These are phyloP conservation scores for Pittosporum tobira DNA, from an alignment of 129 eudicot species.

Conservation along the genomic window DNA sequence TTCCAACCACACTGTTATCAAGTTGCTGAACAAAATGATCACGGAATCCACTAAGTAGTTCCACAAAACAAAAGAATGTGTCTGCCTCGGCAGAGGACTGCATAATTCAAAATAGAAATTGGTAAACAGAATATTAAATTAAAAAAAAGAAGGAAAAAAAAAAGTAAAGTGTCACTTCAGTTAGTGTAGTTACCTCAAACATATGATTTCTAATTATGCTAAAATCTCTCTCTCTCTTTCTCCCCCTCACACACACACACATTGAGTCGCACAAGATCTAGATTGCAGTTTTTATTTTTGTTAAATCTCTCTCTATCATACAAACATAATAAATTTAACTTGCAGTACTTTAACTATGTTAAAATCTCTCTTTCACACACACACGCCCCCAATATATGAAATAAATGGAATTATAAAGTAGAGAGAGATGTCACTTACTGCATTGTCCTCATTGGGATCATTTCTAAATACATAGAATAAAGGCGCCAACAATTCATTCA, in stretches of 20 bases:
- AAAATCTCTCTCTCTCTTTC: neutral
- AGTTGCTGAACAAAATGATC: constrained; percentile 90
- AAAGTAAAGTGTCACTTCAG: neutral
- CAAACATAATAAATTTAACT: no score
- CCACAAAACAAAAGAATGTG: constrained; percentile 97
- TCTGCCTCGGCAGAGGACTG: constrained; percentile 94
- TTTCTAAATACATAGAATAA: constrained; percentile 75
- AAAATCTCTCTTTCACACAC: neutral
- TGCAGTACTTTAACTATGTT: no score
- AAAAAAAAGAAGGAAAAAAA: no score
- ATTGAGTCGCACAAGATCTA: no score
- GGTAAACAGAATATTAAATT: neutral
- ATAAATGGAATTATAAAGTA: neutral
- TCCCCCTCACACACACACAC: neutral
- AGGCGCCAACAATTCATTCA: constrained; percentile 97
- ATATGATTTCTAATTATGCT: no score
- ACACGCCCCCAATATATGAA: neutral
- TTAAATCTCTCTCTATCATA: no score
- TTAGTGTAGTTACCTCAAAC: neutral
- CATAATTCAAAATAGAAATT: constrained; percentile 18
- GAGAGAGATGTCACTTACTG: constrained; percentile 35
- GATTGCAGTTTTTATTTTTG: no score
- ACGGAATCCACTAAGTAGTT: constrained; percentile 72
- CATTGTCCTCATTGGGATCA: constrained; percentile 84
- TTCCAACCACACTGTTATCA: constrained; percentile 96